These are phyloP conservation scores for Globisporangium paddicum DNA, from an alignment of 352 stramenopile species.

Conservation along the genomic window DNA sequence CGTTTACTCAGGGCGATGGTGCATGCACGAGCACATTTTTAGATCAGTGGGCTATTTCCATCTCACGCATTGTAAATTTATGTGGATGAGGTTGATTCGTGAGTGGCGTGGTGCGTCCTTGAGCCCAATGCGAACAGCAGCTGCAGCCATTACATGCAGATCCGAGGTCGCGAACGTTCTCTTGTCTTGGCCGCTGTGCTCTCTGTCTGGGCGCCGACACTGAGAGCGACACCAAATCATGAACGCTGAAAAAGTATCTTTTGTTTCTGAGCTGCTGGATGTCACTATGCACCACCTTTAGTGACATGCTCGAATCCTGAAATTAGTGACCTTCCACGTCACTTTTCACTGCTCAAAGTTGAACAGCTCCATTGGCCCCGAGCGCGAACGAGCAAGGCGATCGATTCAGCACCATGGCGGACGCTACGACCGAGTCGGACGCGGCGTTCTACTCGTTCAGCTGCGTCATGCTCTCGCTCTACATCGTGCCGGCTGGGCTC, in stretches of 20 bases:
- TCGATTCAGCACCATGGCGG: slow-evolving; percentile 13
- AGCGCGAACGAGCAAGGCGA: background rate
- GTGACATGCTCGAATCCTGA: background rate
- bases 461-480: slow-evolving; percentile 78
- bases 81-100: too few species aligned
- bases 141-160: too few species aligned
- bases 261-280: background rate
- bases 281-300: background rate
- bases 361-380: background rate
- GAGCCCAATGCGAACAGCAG: too few species aligned
- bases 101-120: too few species aligned
- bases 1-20: too few species aligned
- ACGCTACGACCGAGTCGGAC: slow-evolving; percentile 57
- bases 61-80: too few species aligned
- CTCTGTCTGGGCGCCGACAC: too few species aligned
- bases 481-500: slow-evolving; percentile 55
- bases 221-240: too few species aligned
- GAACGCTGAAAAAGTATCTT: slow-evolving; percentile 4
- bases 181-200: too few species aligned
- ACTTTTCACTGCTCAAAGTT: background rate
- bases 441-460: slow-evolving; percentile 80
- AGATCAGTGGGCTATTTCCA: too few species aligned
- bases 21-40: too few species aligned
- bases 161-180: too few species aligned
- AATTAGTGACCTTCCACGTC: background rate